phyloP scores from a whole-genome alignment of 2,329 filamentous ascomycete species.

The Pseudocercospora cruenta region DNA sequence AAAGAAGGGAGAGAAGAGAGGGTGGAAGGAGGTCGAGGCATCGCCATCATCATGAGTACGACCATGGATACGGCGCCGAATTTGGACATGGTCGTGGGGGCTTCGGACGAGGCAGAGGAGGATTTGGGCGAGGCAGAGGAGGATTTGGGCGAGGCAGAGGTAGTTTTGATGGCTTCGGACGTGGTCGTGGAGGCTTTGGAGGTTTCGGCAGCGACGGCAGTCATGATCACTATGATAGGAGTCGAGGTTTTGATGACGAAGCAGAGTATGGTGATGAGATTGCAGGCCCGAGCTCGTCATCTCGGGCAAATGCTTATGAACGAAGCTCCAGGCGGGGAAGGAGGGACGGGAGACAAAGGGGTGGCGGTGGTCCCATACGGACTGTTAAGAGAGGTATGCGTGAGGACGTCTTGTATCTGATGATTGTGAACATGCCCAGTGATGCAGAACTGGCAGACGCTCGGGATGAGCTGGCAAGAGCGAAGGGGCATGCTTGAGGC shows the following conservation, averaged over 20 bases:
- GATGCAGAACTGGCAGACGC: constrained; percentile 46
- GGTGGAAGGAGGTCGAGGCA: constrained; percentile 17
- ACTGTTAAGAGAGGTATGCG: constrained; percentile 23
- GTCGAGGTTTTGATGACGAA: neutral
- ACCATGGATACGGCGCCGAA: constrained; percentile 3
- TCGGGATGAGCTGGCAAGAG: constrained; percentile 25
- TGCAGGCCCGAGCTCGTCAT: neutral
- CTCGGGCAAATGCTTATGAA: neutral
- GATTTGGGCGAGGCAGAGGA: neutral
- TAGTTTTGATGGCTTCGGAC: neutral
- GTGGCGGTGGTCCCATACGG: constrained; percentile 48
- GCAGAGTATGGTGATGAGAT: neutral
- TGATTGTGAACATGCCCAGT: constrained; percentile 54
- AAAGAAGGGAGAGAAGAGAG: constrained; percentile 12
- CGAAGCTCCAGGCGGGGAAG: neutral
- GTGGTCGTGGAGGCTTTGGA: constrained; percentile 4
- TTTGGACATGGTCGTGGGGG: neutral
- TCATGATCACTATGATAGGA: neutral
- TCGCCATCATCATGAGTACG: constrained; percentile 18
- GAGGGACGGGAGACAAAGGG: constrained; percentile 39
- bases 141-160: neutral
- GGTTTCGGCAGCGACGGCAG: neutral
- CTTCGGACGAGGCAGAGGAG: neutral
- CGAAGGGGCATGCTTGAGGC: neutral
- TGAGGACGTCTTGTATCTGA: constrained; percentile 51